Conservation (phyloP, 1,284 basidiomycete species). For the Pseudozyma flocculosa region DNA sequence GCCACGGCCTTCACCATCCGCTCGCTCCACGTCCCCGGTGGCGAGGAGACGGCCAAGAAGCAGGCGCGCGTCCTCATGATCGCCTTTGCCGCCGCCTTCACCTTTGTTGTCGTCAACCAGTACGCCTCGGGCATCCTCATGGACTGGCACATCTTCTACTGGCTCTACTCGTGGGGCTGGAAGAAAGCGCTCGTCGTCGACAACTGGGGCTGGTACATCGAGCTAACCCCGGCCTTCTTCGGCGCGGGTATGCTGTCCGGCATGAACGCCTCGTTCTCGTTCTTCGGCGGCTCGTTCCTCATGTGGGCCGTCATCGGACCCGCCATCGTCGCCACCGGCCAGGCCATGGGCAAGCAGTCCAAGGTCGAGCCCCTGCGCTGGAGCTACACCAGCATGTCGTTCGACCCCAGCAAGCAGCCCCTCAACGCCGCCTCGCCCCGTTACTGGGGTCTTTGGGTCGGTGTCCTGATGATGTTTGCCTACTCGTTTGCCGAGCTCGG, state of each 20-base stretch:
- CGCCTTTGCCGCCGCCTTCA: constrained; percentile 64
- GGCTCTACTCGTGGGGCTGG: constrained; percentile 67
- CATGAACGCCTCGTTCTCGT: constrained; percentile 69
- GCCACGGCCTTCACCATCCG: constrained; percentile 71
- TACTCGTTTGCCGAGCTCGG: constrained; percentile 56
- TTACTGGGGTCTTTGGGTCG: constrained; percentile 72
- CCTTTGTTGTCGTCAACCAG: constrained; percentile 65
- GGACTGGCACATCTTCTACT: constrained; percentile 68
- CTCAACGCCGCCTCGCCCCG: constrained; percentile 64
- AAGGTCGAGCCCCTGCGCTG: constrained; percentile 25
- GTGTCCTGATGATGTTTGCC: constrained; percentile 62
- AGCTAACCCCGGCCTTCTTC: constrained; percentile 69
- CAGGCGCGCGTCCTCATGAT: constrained; percentile 65
- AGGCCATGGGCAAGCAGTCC: constrained; percentile 24
- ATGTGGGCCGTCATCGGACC: constrained; percentile 70
- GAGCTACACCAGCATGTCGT: constrained; percentile 29
- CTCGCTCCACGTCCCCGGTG: constrained; percentile 63
- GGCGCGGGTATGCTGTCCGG: constrained; percentile 70
- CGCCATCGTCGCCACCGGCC: constrained; percentile 60
- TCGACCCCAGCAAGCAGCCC: constrained; percentile 28
- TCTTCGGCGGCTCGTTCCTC: constrained; percentile 66
- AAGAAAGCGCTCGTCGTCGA: constrained; percentile 67
- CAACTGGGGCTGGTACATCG: constrained; percentile 58
- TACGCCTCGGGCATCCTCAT: constrained; percentile 67
- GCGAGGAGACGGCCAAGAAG: constrained; percentile 62